phyloP scores from a whole-genome alignment of 176 grass and related monocot species.

The Cymbopogon citratus region DNA sequence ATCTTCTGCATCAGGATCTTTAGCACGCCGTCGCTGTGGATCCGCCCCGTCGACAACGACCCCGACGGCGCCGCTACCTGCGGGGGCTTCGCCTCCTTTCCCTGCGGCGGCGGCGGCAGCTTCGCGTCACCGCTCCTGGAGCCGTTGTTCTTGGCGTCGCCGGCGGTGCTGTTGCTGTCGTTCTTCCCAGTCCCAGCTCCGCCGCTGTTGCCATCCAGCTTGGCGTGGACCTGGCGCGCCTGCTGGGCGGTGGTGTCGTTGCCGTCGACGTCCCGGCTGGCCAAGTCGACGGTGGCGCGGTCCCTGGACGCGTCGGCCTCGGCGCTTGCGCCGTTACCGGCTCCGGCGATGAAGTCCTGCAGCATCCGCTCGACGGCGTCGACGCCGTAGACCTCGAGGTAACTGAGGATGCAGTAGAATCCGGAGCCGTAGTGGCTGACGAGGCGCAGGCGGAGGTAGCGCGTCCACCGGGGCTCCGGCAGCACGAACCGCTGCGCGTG shows the following conservation, averaged over 20 bases:
- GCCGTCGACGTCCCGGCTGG: background rate
- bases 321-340: background rate
- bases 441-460: slow-evolving; percentile 71
- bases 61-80: slow-evolving; percentile 32
- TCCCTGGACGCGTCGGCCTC: slow-evolving; percentile 26
- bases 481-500: slow-evolving; percentile 78
- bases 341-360: slow-evolving; percentile 60
- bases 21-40: slow-evolving; percentile 65
- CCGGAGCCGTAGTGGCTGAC: slow-evolving; percentile 72
- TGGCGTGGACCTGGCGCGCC: background rate
- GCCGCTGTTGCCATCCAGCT: background rate
- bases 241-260: slow-evolving; percentile 14
- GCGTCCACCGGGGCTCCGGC: slow-evolving; percentile 53
- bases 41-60: slow-evolving; percentile 22
- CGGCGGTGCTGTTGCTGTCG: slow-evolving; percentile 20
- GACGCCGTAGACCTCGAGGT: slow-evolving; percentile 68
- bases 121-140: slow-evolving; percentile 19
- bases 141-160: slow-evolving; percentile 25
- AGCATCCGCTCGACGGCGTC: slow-evolving; percentile 79
- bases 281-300: background rate
- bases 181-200: background rate
- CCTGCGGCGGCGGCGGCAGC: slow-evolving; percentile 6
- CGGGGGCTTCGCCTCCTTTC: slow-evolving; percentile 10
- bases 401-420: slow-evolving; percentile 89
- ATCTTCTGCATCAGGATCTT: slow-evolving; percentile 94